phyloP scores from a whole-genome alignment of 2,329 filamentous ascomycete species.

The Calonectria pauciramosa region DNA sequence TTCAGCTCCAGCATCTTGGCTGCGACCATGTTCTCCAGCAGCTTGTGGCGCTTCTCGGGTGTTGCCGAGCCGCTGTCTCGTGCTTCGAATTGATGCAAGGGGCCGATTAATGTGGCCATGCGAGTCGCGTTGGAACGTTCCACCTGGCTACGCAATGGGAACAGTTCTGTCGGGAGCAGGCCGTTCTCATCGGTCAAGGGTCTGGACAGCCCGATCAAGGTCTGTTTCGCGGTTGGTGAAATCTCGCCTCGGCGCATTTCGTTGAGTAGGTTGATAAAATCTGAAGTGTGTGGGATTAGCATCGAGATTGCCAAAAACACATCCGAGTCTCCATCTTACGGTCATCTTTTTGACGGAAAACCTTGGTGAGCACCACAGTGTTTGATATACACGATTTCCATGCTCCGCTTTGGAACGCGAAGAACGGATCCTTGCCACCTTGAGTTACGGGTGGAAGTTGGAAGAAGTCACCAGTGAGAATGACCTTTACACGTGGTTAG shows the following conservation, averaged over 20 bases:
- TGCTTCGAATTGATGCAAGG: background rate
- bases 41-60: background rate
- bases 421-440: background rate
- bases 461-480: background rate
- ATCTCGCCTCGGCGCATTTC: background rate
- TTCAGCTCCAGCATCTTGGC: background rate
- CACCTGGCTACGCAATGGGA: background rate
- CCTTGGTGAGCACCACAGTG: background rate
- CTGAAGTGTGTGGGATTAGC: background rate
- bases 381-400: background rate
- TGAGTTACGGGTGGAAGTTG: background rate
- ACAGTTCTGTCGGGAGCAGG: background rate
- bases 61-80: background rate
- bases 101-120: background rate
- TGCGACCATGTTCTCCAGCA: background rate
- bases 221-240: background rate
- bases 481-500: background rate
- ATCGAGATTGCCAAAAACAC: background rate
- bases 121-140: background rate
- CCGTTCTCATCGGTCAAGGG: background rate
- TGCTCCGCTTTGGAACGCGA: background rate
- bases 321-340: background rate
- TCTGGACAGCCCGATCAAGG: background rate
- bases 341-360: background rate
- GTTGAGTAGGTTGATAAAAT: background rate